Evolutionary conservation across 768 basidiomycete species (phyloP).

Genomic region (Hydnomerulius pinastri): DNA sequence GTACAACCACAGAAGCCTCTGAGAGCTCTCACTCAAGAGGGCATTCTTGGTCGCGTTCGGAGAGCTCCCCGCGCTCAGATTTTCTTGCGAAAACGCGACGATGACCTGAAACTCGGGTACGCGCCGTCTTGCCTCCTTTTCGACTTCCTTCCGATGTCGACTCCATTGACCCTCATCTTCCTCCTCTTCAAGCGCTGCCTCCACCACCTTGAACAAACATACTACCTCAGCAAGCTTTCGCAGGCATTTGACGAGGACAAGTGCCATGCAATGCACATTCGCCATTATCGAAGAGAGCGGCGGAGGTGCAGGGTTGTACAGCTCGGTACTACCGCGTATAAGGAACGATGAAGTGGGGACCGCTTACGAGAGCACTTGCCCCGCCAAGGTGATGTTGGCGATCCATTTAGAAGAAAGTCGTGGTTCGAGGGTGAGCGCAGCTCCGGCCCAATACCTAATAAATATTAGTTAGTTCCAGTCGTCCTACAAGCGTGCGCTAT

Average conservation of each 20-base stretch:
- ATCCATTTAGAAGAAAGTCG: slow-evolving; percentile 91
- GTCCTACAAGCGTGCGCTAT: not conserved
- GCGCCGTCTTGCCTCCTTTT: slow-evolving; percentile 69
- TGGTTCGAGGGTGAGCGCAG: slow-evolving; percentile 76
- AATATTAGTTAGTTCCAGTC: slow-evolving; percentile 13
- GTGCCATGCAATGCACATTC: slow-evolving; percentile 81
- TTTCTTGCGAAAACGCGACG: slow-evolving; percentile 75
- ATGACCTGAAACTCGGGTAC: slow-evolving; percentile 89
- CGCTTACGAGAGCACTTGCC: slow-evolving; percentile 74
- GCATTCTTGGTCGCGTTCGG: slow-evolving; percentile 47
- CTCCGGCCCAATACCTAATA: slow-evolving; percentile 69
- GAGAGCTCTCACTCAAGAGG: no score
- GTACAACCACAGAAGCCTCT: no score
- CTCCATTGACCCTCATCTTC: slow-evolving; percentile 72
- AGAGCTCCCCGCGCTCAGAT: slow-evolving; percentile 22
- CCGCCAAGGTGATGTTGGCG: slow-evolving; percentile 82
- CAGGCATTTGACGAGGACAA: slow-evolving; percentile 75
- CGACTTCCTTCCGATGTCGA: slow-evolving; percentile 64
- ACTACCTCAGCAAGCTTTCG: slow-evolving; percentile 66
- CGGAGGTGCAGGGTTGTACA: slow-evolving; percentile 75
- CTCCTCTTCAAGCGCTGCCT: slow-evolving; percentile 58
- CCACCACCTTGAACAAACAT: slow-evolving; percentile 49
- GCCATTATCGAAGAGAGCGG: slow-evolving; percentile 69
- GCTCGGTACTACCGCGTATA: slow-evolving; percentile 41
- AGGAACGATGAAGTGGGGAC: slow-evolving; percentile 67